Base-by-base conservation (phyloP, 257 asterid genomes). In the Scutellaria baicalensis region DNA sequence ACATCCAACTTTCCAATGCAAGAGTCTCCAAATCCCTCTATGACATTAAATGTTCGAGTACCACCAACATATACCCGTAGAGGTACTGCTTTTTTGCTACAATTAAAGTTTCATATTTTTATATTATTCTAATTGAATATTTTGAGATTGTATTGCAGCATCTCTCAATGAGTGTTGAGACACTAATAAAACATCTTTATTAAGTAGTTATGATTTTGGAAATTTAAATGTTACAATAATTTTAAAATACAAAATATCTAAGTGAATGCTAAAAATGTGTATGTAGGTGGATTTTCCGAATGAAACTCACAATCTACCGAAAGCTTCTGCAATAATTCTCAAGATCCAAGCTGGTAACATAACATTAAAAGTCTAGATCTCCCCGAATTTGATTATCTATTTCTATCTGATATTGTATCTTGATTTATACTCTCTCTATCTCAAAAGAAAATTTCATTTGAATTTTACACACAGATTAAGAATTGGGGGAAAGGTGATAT, bases 261-360 rank as follows among this genome's bases (percentile, higher is more conserved):
- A 43, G 1, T 20, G 4, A 18, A 3, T 67, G n/a, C n/a, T n/a
- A n/a, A n/a, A n/a, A n/a, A n/a, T 36, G 2, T 50, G 12, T 51
- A 49, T 59, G n/a, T 49, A 82, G 86, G 69, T 51, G 4, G 13
- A 42, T 12, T 47, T 61, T 51, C 51, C 74, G 2, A 76, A 70
- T 66, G 71, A 63, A 64, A 44, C 31, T 39, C 64, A 59, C 40
- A 56, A 47, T 66, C 73, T 42, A 52, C 72, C 35, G 75, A 61
- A 20, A 51, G 20, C 48, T 43, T 43, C 8, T 45, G 57, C 63
- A 68, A 67, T 69, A 64, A n/a, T n/a, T n/a, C 50, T 54, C 66
- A 63, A n/a, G 59, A 63, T 72, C 78, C 85, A 72, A 80, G 78
- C n/a, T n/a, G n/a, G 87, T 83, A 71, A 72, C n/a, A n/a, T n/a